Evolutionary conservation across 2,329 filamentous ascomycete species (phyloP).

Genomic region (Cryphonectria radicalis): DNA sequence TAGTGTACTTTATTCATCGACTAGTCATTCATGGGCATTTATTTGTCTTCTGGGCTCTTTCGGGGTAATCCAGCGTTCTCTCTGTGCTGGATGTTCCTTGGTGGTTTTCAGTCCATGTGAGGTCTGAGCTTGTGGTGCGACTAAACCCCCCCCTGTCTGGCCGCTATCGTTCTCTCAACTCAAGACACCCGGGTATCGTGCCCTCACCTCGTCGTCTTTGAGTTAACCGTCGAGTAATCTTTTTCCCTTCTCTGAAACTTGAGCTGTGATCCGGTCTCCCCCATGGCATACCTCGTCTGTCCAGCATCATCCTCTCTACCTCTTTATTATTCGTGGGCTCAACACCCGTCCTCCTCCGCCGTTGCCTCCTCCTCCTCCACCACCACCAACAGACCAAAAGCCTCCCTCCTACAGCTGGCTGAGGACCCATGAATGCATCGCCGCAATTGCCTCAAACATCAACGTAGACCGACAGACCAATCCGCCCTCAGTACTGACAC

Average conservation of each 20-base stretch:
- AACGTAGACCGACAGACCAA: conserved; percentile 1
- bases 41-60: no score
- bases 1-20: neutral
- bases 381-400: neutral
- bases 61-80: neutral
- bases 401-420: neutral
- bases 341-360: neutral
- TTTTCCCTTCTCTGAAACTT: neutral
- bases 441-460: neutral
- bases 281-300: neutral
- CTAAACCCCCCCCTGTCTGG: neutral
- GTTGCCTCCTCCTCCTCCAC: neutral
- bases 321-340: neutral
- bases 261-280: neutral
- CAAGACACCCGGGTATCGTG: neutral
- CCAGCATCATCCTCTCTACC: neutral
- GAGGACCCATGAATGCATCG: neutral
- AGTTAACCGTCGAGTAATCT: neutral
- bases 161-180: neutral
- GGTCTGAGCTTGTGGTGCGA: neutral
- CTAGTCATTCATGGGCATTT: neutral
- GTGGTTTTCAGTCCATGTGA: neutral
- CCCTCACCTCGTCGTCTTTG: neutral
- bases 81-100: neutral
- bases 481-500: neutral